phyloP scores from a whole-genome alignment of 179 eudicot genomes.

The Beta macrorhiza region DNA sequence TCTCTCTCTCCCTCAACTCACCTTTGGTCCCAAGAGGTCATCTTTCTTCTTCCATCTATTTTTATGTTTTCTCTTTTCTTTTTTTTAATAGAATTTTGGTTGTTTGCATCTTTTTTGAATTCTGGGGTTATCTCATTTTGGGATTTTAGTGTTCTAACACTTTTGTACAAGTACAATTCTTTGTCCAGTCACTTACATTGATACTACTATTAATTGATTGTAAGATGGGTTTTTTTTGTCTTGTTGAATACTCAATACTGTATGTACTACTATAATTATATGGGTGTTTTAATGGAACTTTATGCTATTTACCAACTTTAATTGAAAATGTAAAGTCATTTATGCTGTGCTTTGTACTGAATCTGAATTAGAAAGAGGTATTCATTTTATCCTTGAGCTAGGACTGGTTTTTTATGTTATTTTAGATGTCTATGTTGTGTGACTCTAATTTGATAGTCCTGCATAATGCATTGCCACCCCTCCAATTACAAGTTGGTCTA shows the following conservation, averaged over 20 bases:
- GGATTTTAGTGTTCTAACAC: too few species aligned
- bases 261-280: too few species aligned
- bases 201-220: too few species aligned
- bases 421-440: background rate
- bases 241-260: too few species aligned
- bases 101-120: background rate
- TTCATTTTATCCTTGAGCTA: too few species aligned
- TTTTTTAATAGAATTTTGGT: background rate
- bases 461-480: background rate
- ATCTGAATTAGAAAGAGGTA: background rate
- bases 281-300: too few species aligned
- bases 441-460: background rate
- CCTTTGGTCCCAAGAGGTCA: conserved; percentile 84
- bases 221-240: too few species aligned
- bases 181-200: too few species aligned
- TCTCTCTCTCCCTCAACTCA: conserved; percentile 79
- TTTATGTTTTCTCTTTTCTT: background rate
- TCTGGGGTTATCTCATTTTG: background rate
- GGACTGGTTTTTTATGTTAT: background rate
- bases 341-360: too few species aligned
- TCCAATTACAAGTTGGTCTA: background rate
- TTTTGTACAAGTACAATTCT: too few species aligned
- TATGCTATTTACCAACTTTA: background rate
- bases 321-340: background rate
- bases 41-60: background rate